phyloP scores from a whole-genome alignment of 257 asterid species.

The Rhazya stricta region DNA sequence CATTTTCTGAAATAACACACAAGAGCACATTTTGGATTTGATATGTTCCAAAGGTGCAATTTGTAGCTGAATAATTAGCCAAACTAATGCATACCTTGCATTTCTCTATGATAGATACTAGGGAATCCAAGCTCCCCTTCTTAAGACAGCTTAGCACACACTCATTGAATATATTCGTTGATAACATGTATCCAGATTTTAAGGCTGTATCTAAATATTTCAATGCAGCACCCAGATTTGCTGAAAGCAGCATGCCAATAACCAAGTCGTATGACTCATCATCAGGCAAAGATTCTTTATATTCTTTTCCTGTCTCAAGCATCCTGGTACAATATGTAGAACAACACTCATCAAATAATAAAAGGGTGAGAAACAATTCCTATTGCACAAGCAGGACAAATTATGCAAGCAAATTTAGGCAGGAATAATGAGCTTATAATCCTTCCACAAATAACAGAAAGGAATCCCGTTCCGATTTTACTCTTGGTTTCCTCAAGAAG shows the following conservation, averaged over 20 bases:
- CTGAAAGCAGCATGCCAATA: constrained; percentile 58
- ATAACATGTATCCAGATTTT: constrained; percentile 61
- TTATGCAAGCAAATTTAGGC: neutral
- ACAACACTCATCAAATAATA: constrained; percentile 22
- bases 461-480: neutral
- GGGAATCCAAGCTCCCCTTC: constrained; percentile 51
- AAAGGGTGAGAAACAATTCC: constrained; percentile 16
- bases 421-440: neutral
- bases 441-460: neutral
- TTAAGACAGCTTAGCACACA: constrained; percentile 48
- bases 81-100: constrained; percentile 64
- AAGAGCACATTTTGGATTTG: constrained; percentile 14
- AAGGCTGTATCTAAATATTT: constrained; percentile 56
- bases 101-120: constrained; percentile 69
- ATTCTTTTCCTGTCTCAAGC: constrained; percentile 58
- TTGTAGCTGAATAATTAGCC: constrained; percentile 15
- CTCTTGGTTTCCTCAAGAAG: neutral
- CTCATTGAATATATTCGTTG: constrained; percentile 45
- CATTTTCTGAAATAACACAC: constrained; percentile 61
- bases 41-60: constrained; percentile 17
- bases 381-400: neutral
- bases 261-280: constrained; percentile 74
- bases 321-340: constrained; percentile 60
- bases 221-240: constrained; percentile 58
- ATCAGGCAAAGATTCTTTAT: constrained; percentile 74